phyloP scores from a whole-genome alignment of 2,329 filamentous ascomycete species.

The Moelleriella libera region DNA sequence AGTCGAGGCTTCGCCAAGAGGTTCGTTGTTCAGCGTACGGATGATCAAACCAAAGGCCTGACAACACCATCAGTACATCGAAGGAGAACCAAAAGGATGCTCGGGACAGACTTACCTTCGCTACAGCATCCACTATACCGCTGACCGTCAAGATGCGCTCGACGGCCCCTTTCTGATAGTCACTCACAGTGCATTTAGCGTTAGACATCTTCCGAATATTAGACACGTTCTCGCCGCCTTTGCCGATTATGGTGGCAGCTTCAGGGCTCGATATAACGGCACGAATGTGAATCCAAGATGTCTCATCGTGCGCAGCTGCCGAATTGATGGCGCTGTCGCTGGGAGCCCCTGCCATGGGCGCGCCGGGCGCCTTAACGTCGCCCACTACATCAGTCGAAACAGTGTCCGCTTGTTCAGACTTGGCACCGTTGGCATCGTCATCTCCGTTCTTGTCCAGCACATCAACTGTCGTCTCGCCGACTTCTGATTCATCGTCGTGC shows the following conservation, averaged over 20 bases:
- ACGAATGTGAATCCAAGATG: slow-evolving; percentile 90
- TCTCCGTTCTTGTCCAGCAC: slow-evolving; percentile 32
- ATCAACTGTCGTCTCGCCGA: slow-evolving; percentile 19
- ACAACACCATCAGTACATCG: neutral
- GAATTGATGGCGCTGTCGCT: slow-evolving; percentile 23
- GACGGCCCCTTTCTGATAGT: slow-evolving; percentile 92
- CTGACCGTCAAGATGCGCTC: slow-evolving; percentile 97
- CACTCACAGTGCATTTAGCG: slow-evolving; percentile 96
- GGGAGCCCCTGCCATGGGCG: slow-evolving; percentile 12
- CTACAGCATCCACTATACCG: slow-evolving; percentile 88
- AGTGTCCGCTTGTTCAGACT: slow-evolving; percentile 18
- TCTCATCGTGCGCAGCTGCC: slow-evolving; percentile 65
- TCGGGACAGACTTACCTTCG: slow-evolving; percentile 52
- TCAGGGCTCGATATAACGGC: slow-evolving; percentile 96
- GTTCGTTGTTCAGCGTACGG: slow-evolving; percentile 94
- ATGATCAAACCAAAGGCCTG: slow-evolving; percentile 97
- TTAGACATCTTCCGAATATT: slow-evolving; percentile 91
- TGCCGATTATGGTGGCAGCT: slow-evolving; percentile 94
- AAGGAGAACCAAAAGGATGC: neutral
- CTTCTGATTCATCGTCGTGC: slow-evolving; percentile 42
- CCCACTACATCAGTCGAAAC: slow-evolving; percentile 17
- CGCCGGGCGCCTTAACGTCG: slow-evolving; percentile 10
- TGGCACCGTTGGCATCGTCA: slow-evolving; percentile 34
- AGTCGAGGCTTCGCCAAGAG: slow-evolving; percentile 73
- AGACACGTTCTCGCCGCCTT: slow-evolving; percentile 96